Evolutionary conservation across 176 grass and related monocot species (phyloP).

Genomic region (Oryza meridionalis): DNA sequence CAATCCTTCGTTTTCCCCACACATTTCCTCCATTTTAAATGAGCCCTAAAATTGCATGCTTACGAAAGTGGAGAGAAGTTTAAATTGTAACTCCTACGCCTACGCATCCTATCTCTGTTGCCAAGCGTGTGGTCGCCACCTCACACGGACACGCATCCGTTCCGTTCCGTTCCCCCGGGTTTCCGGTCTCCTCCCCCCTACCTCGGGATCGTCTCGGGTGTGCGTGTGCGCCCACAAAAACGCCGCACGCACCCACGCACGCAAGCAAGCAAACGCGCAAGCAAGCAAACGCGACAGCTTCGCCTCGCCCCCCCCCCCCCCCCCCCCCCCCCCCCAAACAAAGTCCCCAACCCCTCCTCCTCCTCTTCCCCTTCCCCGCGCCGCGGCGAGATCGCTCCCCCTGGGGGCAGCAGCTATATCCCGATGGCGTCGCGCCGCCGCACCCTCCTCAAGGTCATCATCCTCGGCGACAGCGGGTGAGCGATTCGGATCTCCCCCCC

Average conservation of each 20-base stretch:
- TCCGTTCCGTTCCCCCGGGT: neutral
- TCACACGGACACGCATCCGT: neutral
- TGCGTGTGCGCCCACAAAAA: neutral
- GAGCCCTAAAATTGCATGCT: no score
- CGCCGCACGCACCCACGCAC: slow-evolving; percentile 3
- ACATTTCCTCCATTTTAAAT: no score
- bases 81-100: no score
- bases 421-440: slow-evolving; percentile 80
- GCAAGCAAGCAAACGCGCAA: no score
- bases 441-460: slow-evolving; percentile 98
- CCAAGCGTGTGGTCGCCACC: slow-evolving; percentile 28
- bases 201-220: neutral
- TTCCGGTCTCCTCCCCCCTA: neutral
- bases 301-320: neutral
- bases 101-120: no score
- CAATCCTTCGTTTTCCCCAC: no score
- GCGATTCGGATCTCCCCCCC: slow-evolving; percentile 59
- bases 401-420: slow-evolving; percentile 24
- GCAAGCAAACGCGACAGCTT: neutral
- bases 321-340: neutral
- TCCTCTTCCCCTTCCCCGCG: neutral
- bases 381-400: slow-evolving; percentile 35
- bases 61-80: no score
- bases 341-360: neutral
- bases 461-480: slow-evolving; percentile 99